These are phyloP conservation scores for Filobasidium wieringae DNA, from an alignment of 768 basidiomycete species.

Conservation along the genomic window DNA sequence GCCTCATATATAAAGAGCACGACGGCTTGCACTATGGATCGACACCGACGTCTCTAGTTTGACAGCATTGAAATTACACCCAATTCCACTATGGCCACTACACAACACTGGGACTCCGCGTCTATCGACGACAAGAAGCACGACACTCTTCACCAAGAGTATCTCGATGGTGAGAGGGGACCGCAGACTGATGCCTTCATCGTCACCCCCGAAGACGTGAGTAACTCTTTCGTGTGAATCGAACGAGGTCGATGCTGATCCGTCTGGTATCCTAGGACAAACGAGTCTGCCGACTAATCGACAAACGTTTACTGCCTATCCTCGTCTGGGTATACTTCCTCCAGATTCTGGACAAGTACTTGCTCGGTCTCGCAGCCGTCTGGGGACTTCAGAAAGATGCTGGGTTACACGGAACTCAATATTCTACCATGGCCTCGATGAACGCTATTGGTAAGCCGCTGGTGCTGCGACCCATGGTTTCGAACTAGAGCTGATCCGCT, in stretches of 20 bases:
- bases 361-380: conserved; percentile 8
- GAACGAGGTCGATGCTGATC: background rate
- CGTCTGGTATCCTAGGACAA: background rate
- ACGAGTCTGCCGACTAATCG: conserved; percentile 25
- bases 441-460: too few relatives aligned
- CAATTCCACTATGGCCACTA: background rate
- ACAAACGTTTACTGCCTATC: conserved; percentile 28
- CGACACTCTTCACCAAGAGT: conserved; percentile 2
- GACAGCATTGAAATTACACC: too few relatives aligned
- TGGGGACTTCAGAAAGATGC: conserved; percentile 25
- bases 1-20: too few relatives aligned
- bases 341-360: conserved; percentile 22
- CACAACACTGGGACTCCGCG: background rate
- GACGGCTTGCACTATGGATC: too few relatives aligned
- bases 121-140: conserved; percentile 3
- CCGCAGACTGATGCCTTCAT: conserved; percentile 10
- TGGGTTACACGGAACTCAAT: conserved; percentile 23
- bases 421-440: conserved; percentile 19
- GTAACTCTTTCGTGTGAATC: background rate
- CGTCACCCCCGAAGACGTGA: conserved; percentile 33
- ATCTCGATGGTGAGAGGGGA: background rate
- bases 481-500: too few relatives aligned
- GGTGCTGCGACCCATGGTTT: too few relatives aligned
- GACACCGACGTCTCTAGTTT: too few relatives aligned
- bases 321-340: conserved; percentile 34